Conservation (phyloP, 2,329 filamentous ascomycete species). For the Pseudocercospora macadamiae region DNA sequence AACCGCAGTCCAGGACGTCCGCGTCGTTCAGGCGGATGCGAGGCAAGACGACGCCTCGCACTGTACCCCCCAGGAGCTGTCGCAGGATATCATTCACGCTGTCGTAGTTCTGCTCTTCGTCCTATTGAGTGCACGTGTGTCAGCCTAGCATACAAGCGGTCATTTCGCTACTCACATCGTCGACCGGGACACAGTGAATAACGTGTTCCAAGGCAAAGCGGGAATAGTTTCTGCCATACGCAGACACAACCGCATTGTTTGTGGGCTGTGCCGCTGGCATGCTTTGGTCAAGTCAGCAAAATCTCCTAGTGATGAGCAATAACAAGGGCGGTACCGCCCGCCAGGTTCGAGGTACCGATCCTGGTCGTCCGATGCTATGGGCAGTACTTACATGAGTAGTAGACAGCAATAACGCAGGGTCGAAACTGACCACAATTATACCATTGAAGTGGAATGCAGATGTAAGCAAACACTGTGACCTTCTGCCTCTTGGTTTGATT, state of each 20-base stretch:
- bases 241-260: conserved; percentile 26
- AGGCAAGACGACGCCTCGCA: conserved; percentile 14
- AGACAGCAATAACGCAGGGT: background rate
- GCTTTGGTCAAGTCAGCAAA: conserved; percentile 5
- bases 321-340: background rate
- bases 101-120: conserved; percentile 35
- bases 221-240: conserved; percentile 31
- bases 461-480: background rate
- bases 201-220: conserved; percentile 31
- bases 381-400: conserved; percentile 1
- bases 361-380: conserved; percentile 5
- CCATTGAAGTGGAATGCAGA: background rate
- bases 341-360: conserved; percentile 6
- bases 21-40: conserved; percentile 26
- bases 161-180: conserved; percentile 34
- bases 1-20: conserved; percentile 40
- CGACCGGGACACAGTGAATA: conserved; percentile 39
- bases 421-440: background rate
- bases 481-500: conserved; percentile 8
- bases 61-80: conserved; percentile 25
- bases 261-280: conserved; percentile 23
- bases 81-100: conserved; percentile 35
- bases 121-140: conserved; percentile 19
- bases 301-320: background rate
- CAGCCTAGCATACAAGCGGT: conserved; percentile 9